phyloP scores from a whole-genome alignment of 441 rosid species.

The Francoa sonchifolia region DNA sequence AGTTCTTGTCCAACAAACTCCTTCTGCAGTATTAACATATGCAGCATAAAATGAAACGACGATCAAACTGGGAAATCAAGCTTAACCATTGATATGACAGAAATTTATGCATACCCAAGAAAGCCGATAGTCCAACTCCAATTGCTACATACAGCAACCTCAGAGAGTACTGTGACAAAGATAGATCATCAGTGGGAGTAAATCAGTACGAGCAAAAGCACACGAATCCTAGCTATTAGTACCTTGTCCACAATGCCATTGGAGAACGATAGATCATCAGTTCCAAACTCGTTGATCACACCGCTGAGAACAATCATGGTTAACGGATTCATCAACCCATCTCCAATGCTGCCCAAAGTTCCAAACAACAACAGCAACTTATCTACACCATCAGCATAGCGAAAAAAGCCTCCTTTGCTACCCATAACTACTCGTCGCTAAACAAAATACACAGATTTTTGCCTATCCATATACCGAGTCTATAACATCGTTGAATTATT shows the following conservation, averaged over 20 bases:
- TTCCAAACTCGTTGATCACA: conserved; percentile 22
- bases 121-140: conserved; percentile 25
- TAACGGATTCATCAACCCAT: conserved; percentile 30
- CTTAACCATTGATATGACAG: too few species aligned
- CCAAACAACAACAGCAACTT: conserved; percentile 25
- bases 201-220: too few species aligned
- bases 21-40: conserved; percentile 29
- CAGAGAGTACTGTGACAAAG: conserved; percentile 22
- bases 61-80: too few species aligned
- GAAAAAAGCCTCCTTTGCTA: conserved; percentile 17
- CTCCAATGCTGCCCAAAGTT: conserved; percentile 28
- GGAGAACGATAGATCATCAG: conserved; percentile 9
- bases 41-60: too few species aligned
- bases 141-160: conserved; percentile 21
- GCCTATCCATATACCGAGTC: too few species aligned
- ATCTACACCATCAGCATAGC: conserved; percentile 22
- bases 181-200: too few species aligned
- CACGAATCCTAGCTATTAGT: too few species aligned
- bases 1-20: conserved; percentile 36
- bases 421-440: too few species aligned
- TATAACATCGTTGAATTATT: too few species aligned
- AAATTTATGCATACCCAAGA: conserved; percentile 18
- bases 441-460: too few species aligned
- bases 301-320: conserved; percentile 26
- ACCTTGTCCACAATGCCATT: conserved; percentile 23